Evolutionary conservation across 2,329 filamentous ascomycete species (phyloP), one percentile per base, ranked within the genome.

Genomic region (Alternaria sp.): DNA sequence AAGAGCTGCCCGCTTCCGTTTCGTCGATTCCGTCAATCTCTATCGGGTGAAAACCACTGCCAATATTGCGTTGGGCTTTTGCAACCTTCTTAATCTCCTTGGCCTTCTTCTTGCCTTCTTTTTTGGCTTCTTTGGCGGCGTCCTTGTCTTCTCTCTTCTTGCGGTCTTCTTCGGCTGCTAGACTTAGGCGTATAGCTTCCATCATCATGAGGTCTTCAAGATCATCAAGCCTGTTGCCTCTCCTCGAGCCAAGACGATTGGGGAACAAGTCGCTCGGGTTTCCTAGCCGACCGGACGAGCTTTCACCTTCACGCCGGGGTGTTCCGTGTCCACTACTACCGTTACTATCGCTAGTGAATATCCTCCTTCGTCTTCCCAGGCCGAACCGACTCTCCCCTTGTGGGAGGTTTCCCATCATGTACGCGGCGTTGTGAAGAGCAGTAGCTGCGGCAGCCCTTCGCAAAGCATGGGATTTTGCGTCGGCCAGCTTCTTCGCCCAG

Each of bases 161-260:
- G n/a, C 94, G 86, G 40, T 98, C 94, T 71, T 98, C 94, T 75
- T 99, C 95, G 1, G 92, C 89, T 0, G 90, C 93, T n/a, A 99
- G 82, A 46, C 93, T 97, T 29, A 97, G 78, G 37, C 95, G 85
- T 46, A 99, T 96, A 0, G 95, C 95, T 76, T 99, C 95, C 84
- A 95, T 92, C 83, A 98, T 93, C 95, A 99, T 99, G 82, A 99
- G 91, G 48, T 97, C 94, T 75, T 99, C 95, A 0, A 98, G 84
- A 67, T 98, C 93, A 23, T 96, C 92, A 73, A 96, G 87, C 29
- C 92, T 66, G 48, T 73, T 84, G 55, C 78, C 85, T 61, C 86
- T 80, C 59, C 88, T 80, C 34, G 84, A 85, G 66, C 82, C 84
- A 17, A 78, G 75, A 7, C 84, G 77, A 13, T 76, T 79, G 31